Base-by-base conservation (phyloP, 2,329 filamentous ascomycete genomes). In the Cucurbitaria berberidis region DNA sequence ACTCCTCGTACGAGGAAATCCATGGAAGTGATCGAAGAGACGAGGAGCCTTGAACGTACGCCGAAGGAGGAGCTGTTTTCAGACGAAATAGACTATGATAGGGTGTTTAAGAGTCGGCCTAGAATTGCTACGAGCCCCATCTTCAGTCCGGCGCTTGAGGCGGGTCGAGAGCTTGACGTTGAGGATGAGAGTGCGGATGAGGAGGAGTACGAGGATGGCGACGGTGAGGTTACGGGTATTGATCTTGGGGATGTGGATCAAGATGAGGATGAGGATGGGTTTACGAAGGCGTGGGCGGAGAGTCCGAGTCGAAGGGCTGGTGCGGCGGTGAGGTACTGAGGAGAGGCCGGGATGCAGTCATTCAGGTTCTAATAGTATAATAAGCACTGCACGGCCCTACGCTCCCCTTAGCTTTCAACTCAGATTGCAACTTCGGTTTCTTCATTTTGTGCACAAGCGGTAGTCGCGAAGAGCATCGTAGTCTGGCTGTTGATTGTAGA, bases 81-180 rank as follows among this genome's bases (percentile, higher is more conserved):
- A 15, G 82, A 87, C 48, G 87, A 91, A 60, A 81, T 83, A 3
- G 91, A 96, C 55, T 89, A 91, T 73, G 88, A 89, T 53, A 89
- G 88, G 22, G 88, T 96, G 1, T 97, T 97, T 72, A 90, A 88
- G 76, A 93, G 90, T 59, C 78, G 93, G 60, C 93, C 93, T 0
- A 89, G 87, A 73, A 86, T 97, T 61, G 87, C 88, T 59, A 84
- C 85, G 10, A 96, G 91, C 71, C 91, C 92, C 1, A 72, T 86
- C 1, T 72, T 71, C 43, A 66, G 63, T 46, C 70, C 70, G 1
- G 43, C 52, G 16, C 54, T 46, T 29, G 48, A 51, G 15, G 41
- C 19, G 1, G 48, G 44, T 32, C 57, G 34, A 15, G 46, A 44
- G 36, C 40, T 51, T 34, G 54, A 48, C 39, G 36, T 43, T 15